Conservation (phyloP, 495 filamentous ascomycete genomes). For the Tuber magnatum region DNA sequence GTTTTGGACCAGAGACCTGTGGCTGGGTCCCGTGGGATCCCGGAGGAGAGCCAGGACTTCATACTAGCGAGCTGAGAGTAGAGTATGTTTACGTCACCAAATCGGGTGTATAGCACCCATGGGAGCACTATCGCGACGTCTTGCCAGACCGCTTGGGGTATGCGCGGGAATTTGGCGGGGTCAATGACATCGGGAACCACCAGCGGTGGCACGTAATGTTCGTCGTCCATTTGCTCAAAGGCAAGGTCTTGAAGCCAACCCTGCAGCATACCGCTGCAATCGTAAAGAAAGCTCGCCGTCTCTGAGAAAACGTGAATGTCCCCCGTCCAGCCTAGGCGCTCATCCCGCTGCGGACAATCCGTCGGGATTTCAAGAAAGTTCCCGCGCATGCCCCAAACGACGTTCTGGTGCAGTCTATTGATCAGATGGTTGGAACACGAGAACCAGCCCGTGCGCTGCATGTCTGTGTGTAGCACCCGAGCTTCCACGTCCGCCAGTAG, state of each 20-base stretch:
- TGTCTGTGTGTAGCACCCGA: slow-evolving; percentile 49
- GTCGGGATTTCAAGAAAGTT: slow-evolving; percentile 53
- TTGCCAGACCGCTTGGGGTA: slow-evolving; percentile 47
- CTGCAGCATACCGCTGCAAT: slow-evolving; percentile 48
- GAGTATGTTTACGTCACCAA: slow-evolving; percentile 45
- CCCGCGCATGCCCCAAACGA: slow-evolving; percentile 50
- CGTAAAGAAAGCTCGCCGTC: slow-evolving; percentile 49
- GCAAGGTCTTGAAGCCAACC: slow-evolving; percentile 48
- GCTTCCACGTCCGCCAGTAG: slow-evolving; percentile 43
- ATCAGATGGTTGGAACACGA: slow-evolving; percentile 47
- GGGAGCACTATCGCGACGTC: slow-evolving; percentile 47
- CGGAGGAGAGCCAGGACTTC: slow-evolving; percentile 48
- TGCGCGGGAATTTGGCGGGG: slow-evolving; percentile 5
- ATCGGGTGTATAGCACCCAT: slow-evolving; percentile 45
- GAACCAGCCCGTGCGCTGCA: slow-evolving; percentile 48
- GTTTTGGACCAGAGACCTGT: slow-evolving; percentile 43
- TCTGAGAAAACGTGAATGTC: slow-evolving; percentile 49
- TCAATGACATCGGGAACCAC: slow-evolving; percentile 45
- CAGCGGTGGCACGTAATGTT: slow-evolving; percentile 41
- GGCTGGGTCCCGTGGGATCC: slow-evolving; percentile 44
- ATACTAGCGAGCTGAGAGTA: slow-evolving; percentile 46
- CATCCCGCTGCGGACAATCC: slow-evolving; percentile 53
- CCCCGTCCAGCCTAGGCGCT: slow-evolving; percentile 53
- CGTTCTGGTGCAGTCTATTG: slow-evolving; percentile 49
- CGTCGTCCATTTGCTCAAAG: slow-evolving; percentile 43